Evolutionary conservation across 208 protist species (phyloP), one percentile per base, ranked within the genome.

Genomic region (Leishmania turanica): DNA sequence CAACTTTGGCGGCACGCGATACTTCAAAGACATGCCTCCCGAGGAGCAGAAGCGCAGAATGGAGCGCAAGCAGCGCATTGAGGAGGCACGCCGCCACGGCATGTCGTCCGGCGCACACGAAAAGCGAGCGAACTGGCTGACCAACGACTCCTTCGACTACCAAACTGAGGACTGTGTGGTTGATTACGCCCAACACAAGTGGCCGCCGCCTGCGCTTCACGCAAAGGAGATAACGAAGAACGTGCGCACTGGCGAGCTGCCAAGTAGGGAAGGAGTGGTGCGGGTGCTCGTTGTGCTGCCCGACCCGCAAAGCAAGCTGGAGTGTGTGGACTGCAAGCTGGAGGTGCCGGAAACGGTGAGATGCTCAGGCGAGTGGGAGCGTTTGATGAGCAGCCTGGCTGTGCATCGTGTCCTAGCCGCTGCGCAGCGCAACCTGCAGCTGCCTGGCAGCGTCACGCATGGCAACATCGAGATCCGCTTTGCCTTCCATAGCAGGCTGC

Each of bases 141-240:
- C 80, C 7, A 96, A 97, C 79, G 96, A 97, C 79, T 40, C 77
- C 42, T 98, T 97, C 87, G 96, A 98, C 77, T 98, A 97, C 85
- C 96, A 98, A 73, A 88, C 84, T 8, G 94, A 98, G 76, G 88
- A 97, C 76, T 71, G 68, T 21, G 74, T 49, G 31, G 83, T 97
- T n/a, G 86, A 97, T 66, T 98, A 94, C 81, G 82, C 65, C 27
- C 64, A 64, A 17, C 62, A 92, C 54, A 86, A 82, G 0, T 92
- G 92, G 86, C 65, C 81, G 54, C 42, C 65, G 27, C 96, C 96
- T 27, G 83, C 83, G 68, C 76, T 79, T 19, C 81, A 97, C 81
- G 90, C 90, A 31, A 70, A 72, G 42, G 62, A 34, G 21, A 79
- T 88, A 24, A 85, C 81, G 40, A 37, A 79, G 45, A 7, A 69